These are phyloP conservation scores for Hamigera avellanea DNA, from an alignment of 495 filamentous ascomycete species.

Conservation along the genomic window DNA sequence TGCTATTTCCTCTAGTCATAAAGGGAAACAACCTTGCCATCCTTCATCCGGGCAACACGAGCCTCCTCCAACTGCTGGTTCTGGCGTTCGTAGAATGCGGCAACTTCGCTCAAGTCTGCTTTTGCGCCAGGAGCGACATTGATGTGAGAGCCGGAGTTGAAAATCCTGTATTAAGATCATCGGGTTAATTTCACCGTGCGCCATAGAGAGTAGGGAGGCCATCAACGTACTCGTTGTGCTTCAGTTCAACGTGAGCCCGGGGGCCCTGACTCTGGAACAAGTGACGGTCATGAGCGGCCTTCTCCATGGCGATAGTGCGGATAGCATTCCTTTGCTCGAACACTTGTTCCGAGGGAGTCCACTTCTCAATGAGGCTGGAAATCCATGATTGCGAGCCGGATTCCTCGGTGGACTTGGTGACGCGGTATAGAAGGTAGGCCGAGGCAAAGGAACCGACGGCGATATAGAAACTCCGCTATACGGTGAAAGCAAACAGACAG, in stretches of 20 bases:
- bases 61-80: conserved; percentile 41
- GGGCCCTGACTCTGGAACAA: conserved; percentile 47
- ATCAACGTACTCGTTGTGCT: conserved; percentile 59
- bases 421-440: conserved; percentile 43
- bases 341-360: conserved; percentile 30
- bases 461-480: conserved; percentile 56
- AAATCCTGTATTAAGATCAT: conserved; percentile 27
- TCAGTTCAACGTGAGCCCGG: conserved; percentile 38
- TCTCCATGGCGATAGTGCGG: conserved; percentile 54
- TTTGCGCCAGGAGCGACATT: conserved; percentile 52
- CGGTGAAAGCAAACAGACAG: conserved; percentile 1
- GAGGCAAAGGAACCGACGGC: conserved; percentile 46
- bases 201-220: background rate
- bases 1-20: conserved; percentile 25
- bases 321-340: conserved; percentile 50
- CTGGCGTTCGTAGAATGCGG: conserved; percentile 50
- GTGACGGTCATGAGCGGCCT: conserved; percentile 55
- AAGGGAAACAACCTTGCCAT: conserved; percentile 30
- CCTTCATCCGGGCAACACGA: conserved; percentile 30
- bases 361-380: conserved; percentile 47
- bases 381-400: conserved; percentile 40
- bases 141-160: conserved; percentile 49
- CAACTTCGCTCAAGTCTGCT: conserved; percentile 47
- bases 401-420: conserved; percentile 31
- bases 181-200: background rate